Conservation (phyloP, 257 asterid species). For the Solanum medicagineum region DNA sequence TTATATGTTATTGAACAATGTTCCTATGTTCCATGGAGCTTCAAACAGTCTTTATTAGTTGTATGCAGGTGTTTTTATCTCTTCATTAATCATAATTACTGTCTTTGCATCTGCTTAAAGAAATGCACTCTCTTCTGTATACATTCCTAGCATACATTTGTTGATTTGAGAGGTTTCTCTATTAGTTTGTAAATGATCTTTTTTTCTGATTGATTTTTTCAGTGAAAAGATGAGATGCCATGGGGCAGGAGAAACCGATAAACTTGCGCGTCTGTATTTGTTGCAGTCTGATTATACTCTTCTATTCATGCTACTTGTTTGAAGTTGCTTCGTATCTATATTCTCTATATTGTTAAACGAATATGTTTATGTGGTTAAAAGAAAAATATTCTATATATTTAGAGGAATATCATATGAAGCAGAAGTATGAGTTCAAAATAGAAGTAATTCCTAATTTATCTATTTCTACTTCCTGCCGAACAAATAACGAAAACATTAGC, state of each 20-base stretch:
- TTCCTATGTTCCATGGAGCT: conserved; percentile 16
- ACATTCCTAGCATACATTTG: neutral
- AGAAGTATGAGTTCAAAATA: too few species aligned
- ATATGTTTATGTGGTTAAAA: too few species aligned
- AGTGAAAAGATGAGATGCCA: neutral
- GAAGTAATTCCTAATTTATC: too few species aligned
- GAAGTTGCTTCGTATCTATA: neutral
- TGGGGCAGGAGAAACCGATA: neutral
- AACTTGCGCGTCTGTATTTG: neutral
- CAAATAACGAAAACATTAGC: too few species aligned
- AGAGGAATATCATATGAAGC: too few species aligned
- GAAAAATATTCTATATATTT: too few species aligned
- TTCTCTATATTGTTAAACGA: neutral
- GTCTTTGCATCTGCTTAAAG: neutral
- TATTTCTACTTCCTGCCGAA: too few species aligned
- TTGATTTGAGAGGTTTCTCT: neutral
- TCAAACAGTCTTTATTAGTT: conserved; percentile 29
- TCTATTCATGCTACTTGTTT: neutral
- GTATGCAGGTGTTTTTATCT: neutral
- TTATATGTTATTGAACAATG: neutral
- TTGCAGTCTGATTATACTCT: neutral
- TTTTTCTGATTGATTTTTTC: neutral
- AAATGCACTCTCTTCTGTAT: neutral
- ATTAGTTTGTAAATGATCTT: neutral
- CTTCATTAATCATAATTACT: neutral